Evolutionary conservation across 306 rosid genomes (phyloP).

Genomic region (Comarum palustre): DNA sequence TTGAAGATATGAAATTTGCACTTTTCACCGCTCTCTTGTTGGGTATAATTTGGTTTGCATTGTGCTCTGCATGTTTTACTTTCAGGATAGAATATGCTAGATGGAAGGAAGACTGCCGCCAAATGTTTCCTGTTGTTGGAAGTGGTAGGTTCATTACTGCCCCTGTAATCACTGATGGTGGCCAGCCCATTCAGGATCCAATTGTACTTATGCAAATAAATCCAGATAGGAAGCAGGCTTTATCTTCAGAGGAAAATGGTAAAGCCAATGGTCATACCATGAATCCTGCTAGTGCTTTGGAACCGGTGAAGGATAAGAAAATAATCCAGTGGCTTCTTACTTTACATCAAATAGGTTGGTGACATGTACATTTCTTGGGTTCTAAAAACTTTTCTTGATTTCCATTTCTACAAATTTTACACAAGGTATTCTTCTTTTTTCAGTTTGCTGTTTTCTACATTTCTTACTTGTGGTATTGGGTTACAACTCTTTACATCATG

Average conservation of each 20-base stretch:
- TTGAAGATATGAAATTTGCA: not conserved
- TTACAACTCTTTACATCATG: not conserved
- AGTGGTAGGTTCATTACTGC: conserved; percentile 92
- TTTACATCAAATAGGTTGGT: conserved; percentile 95
- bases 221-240: conserved; percentile 38
- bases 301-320: conserved; percentile 57
- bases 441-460: not conserved
- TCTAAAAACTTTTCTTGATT: not conserved
- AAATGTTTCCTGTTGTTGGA: conserved; percentile 86
- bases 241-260: conserved; percentile 36
- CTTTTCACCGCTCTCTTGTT: not conserved
- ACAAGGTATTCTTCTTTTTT: not conserved
- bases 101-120: conserved; percentile 81
- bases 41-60: conserved; percentile 7
- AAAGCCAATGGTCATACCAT: not conserved
- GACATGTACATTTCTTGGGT: conserved; percentile 6
- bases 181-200: conserved; percentile 82
- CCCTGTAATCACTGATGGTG: conserved; percentile 76
- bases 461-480: not conserved
- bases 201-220: conserved; percentile 60
- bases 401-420: not conserved
- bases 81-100: conserved; percentile 74
- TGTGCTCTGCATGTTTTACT: conserved; percentile 1
- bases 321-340: conserved; percentile 92
- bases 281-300: conserved; percentile 33